Percentiles rank a stretch among this genome's conserved stretches.
Evolutionary conservation across 768 basidiomycete species (phyloP).

Genomic region (Leccinellum albellum): DNA sequence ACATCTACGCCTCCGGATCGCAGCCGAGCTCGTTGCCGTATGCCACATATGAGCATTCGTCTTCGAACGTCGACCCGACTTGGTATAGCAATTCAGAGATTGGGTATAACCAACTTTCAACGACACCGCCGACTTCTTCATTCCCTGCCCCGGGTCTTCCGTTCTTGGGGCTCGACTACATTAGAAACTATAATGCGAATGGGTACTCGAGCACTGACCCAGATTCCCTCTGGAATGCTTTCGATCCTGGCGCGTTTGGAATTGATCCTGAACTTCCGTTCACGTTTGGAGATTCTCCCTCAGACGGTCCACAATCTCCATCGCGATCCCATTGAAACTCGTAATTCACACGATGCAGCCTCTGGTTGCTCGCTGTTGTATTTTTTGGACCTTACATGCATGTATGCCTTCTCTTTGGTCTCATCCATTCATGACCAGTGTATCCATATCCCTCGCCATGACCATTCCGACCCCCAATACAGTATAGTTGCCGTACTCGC

Average conservation of each 20-base stretch:
- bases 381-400: slow-evolving; percentile 16
- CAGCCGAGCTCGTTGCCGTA: slow-evolving; percentile 37
- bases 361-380: slow-evolving; percentile 6
- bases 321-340: slow-evolving; percentile 19
- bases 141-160: slow-evolving; percentile 76
- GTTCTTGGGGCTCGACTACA: slow-evolving; percentile 79
- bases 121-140: slow-evolving; percentile 56
- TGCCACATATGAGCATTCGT: slow-evolving; percentile 42
- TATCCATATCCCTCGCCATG: slow-evolving; percentile 30
- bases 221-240: slow-evolving; percentile 51
- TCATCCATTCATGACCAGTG: slow-evolving; percentile 16
- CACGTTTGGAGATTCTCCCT: slow-evolving; percentile 39
- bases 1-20: slow-evolving; percentile 41
- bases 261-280: slow-evolving; percentile 78
- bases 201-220: slow-evolving; percentile 34
- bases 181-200: slow-evolving; percentile 68
- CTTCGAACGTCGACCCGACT: slow-evolving; percentile 38
- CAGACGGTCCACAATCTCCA: slow-evolving; percentile 29
- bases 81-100: slow-evolving; percentile 34
- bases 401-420: slow-evolving; percentile 1
- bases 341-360: background rate
- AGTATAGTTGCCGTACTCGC: slow-evolving; percentile 24
- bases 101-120: slow-evolving; percentile 45
- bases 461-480: slow-evolving; percentile 17
- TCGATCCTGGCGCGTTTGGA: slow-evolving; percentile 72